Conservation (phyloP, 148 eudicot genomes). For the Beta vulgaris region DNA sequence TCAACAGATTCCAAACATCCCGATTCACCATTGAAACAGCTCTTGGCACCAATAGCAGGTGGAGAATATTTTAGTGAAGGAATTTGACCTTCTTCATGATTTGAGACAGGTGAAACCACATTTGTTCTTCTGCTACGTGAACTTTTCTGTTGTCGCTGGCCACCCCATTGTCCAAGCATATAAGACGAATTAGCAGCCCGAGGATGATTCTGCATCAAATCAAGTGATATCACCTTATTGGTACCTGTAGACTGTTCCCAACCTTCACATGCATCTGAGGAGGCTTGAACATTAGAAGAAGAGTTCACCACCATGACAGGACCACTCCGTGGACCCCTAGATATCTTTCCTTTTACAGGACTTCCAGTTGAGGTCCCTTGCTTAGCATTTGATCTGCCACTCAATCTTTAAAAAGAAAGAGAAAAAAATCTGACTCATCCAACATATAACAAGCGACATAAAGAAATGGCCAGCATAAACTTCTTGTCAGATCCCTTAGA, state of each 20-base stretch:
- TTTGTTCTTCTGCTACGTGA: conserved; percentile 51
- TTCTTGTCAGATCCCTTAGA: background rate
- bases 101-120: conserved; percentile 41
- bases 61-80: conserved; percentile 30
- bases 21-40: conserved; percentile 27
- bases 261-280: conserved; percentile 36
- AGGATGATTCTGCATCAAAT: conserved; percentile 28
- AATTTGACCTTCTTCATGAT: conserved; percentile 37
- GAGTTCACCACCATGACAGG: conserved; percentile 34
- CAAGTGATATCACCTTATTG: conserved; percentile 32
- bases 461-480: background rate
- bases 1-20: conserved; percentile 28
- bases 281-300: conserved; percentile 32
- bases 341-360: conserved; percentile 40
- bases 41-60: conserved; percentile 28
- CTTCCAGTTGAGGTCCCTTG: conserved; percentile 27
- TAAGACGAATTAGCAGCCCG: conserved; percentile 33
- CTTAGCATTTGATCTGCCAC: conserved; percentile 33
- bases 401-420: conserved; percentile 11
- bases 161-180: conserved; percentile 45
- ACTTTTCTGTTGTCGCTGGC: conserved; percentile 48
- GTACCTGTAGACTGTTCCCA: conserved; percentile 34
- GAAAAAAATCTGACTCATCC: background rate
- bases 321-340: conserved; percentile 41
- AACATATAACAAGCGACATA: background rate